A percentile compares a stretch with the other conserved stretches of the same genome.
Evolutionary conservation across 495 filamentous ascomycete genomes (phyloP).

Genomic region (Hypomontagnella submonticulosa): DNA sequence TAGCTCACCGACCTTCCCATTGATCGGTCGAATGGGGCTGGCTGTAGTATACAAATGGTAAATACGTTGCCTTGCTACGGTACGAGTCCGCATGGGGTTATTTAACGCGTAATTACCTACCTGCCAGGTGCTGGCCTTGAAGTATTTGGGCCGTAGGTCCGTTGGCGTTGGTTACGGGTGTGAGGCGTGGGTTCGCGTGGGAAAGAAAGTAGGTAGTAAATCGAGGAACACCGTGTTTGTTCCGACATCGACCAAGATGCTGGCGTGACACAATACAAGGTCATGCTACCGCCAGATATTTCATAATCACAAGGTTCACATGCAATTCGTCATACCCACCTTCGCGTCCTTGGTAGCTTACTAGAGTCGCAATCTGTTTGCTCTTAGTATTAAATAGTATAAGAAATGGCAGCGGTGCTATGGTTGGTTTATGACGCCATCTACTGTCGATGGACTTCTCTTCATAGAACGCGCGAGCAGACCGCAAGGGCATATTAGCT

Average conservation of each 20-base stretch:
- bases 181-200: background rate
- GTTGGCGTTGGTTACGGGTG: background rate
- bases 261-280: conserved; percentile 34
- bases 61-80: background rate
- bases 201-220: background rate
- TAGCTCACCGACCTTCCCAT: background rate
- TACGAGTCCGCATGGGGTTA: conserved; percentile 2
- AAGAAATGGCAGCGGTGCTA: no score
- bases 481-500: no score
- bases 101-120: background rate
- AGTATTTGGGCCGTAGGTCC: background rate
- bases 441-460: no score
- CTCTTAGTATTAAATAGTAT: background rate
- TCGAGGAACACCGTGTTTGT: background rate
- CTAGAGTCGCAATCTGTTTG: conserved; percentile 15
- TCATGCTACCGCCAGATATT: conserved; percentile 39
- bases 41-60: background rate
- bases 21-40: conserved; percentile 11
- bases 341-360: conserved; percentile 10
- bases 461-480: no score
- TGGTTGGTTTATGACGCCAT: no score
- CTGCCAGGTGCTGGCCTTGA: background rate
- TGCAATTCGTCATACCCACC: conserved; percentile 39
- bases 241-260: conserved; percentile 17
- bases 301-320: conserved; percentile 26